Evolutionary conservation across 768 basidiomycete species (phyloP).

Genomic region (Astraeus odoratus): DNA sequence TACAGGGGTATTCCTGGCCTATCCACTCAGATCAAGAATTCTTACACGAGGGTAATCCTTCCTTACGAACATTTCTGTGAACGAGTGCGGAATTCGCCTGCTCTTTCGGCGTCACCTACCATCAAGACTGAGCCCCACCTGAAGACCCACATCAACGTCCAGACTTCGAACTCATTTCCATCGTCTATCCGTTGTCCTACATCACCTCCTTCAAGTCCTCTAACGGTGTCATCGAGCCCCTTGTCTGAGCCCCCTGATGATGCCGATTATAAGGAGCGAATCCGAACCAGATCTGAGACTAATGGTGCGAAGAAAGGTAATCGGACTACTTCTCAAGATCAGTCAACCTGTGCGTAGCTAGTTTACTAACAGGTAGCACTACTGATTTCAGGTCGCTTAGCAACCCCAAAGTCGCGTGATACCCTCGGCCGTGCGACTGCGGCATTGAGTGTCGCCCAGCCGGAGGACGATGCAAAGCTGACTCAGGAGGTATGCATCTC

Average conservation of each 20-base stretch:
- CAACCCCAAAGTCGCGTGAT: slow-evolving; percentile 28
- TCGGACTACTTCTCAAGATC: slow-evolving; percentile 48
- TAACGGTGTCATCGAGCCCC: slow-evolving; percentile 71
- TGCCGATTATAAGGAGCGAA: slow-evolving; percentile 51
- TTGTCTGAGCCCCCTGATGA: slow-evolving; percentile 80
- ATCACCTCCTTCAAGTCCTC: slow-evolving; percentile 65
- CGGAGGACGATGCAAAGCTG: slow-evolving; percentile 34
- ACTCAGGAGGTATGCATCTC: slow-evolving; percentile 45
- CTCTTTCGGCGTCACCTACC: slow-evolving; percentile 30
- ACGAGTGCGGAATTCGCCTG: slow-evolving; percentile 61
- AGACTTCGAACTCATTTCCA: slow-evolving; percentile 33
- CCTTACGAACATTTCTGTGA: slow-evolving; percentile 94
- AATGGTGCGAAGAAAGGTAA: slow-evolving; percentile 45
- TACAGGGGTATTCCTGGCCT: slow-evolving; percentile 79
- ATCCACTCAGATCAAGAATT: slow-evolving; percentile 82
- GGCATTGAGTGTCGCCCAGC: slow-evolving; percentile 16
- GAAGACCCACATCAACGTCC: slow-evolving; percentile 49
- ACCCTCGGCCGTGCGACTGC: slow-evolving; percentile 17
- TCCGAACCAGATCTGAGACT: slow-evolving; percentile 34
- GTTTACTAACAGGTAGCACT: slow-evolving; percentile 1
- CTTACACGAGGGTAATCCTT: slow-evolving; percentile 85
- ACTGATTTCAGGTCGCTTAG: slow-evolving; percentile 17
- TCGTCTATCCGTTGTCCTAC: slow-evolving; percentile 37
- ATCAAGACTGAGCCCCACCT: slow-evolving; percentile 43
- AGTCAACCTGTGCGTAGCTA: slow-evolving; percentile 30